Conservation (phyloP, 352 stramenopile species). For the Aphanomyces cochlioides region DNA sequence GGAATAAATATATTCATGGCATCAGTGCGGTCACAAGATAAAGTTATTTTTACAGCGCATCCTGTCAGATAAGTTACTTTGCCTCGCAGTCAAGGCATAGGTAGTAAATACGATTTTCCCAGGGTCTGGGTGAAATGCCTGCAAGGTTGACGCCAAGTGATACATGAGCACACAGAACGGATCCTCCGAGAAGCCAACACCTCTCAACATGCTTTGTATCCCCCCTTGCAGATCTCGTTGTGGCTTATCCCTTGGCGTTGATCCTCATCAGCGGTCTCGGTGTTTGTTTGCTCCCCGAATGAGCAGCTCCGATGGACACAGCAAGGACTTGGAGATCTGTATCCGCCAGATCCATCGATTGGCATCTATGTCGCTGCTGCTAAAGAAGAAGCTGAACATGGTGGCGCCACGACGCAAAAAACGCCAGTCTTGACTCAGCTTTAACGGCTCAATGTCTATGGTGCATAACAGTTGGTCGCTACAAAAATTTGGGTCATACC, state of each 20-base stretch:
- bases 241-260: slow-evolving; percentile 32
- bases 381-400: neutral
- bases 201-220: slow-evolving; percentile 77
- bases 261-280: slow-evolving; percentile 76
- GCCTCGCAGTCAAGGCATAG: neutral
- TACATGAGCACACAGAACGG: slow-evolving; percentile 42
- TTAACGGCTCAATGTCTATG: too few relatives aligned
- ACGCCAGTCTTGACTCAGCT: neutral
- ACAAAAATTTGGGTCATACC: too few relatives aligned
- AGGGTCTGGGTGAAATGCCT: slow-evolving; percentile 21
- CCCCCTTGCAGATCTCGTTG: slow-evolving; percentile 14
- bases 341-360: slow-evolving; percentile 24
- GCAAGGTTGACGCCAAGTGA: neutral
- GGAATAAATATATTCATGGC: too few relatives aligned
- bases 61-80: too few relatives aligned
- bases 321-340: slow-evolving; percentile 35
- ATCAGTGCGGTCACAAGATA: too few relatives aligned
- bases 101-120: neutral
- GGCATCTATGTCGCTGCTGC: neutral
- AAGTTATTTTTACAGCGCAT: too few relatives aligned
- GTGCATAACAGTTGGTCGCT: too few relatives aligned
- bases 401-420: neutral
- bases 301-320: slow-evolving; percentile 66
- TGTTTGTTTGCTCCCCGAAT: slow-evolving; percentile 63
- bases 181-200: slow-evolving; percentile 81